Percentiles rank a stretch among this genome's conserved stretches.
These are phyloP conservation scores for Leucogyrophana mollusca DNA, from an alignment of 768 basidiomycete species.

Conservation along the genomic window DNA sequence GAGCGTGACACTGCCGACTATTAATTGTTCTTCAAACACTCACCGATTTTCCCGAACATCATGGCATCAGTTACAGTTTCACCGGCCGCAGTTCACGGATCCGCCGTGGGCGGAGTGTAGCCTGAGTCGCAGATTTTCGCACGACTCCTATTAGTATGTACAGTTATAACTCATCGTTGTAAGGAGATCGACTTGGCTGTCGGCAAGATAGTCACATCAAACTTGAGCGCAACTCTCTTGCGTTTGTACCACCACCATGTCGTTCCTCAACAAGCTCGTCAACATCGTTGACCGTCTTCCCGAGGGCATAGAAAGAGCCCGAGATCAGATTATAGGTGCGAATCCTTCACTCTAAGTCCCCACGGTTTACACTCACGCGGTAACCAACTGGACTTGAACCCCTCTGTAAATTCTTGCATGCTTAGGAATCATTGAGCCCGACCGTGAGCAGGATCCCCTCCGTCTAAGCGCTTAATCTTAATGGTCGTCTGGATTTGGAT, in stretches of 20 bases:
- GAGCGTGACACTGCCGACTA: no score
- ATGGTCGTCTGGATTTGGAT: background rate
- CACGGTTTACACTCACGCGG: background rate
- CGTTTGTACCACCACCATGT: constrained; percentile 28
- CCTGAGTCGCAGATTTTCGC: constrained; percentile 4
- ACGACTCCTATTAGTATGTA: background rate
- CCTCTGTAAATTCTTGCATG: constrained; percentile 1
- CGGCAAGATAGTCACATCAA: background rate
- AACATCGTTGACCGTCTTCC: constrained; percentile 35
- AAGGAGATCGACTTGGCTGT: background rate
- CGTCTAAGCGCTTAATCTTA: constrained; percentile 5
- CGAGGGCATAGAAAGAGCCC: constrained; percentile 36
- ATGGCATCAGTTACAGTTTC: no score
- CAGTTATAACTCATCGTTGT: background rate
- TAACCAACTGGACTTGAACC: background rate
- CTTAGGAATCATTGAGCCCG: constrained; percentile 31
- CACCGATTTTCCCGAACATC: no score
- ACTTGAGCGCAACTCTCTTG: background rate
- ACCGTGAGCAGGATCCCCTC: constrained; percentile 29
- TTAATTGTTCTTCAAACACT: no score
- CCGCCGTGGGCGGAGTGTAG: no score
- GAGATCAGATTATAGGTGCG: constrained; percentile 36
- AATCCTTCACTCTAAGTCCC: background rate
- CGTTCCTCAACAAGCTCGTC: constrained; percentile 38
- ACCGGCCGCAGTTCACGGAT: no score